Conservation (phyloP, 2,329 filamentous ascomycete species). For the Lasiodiplodia theobromae region DNA sequence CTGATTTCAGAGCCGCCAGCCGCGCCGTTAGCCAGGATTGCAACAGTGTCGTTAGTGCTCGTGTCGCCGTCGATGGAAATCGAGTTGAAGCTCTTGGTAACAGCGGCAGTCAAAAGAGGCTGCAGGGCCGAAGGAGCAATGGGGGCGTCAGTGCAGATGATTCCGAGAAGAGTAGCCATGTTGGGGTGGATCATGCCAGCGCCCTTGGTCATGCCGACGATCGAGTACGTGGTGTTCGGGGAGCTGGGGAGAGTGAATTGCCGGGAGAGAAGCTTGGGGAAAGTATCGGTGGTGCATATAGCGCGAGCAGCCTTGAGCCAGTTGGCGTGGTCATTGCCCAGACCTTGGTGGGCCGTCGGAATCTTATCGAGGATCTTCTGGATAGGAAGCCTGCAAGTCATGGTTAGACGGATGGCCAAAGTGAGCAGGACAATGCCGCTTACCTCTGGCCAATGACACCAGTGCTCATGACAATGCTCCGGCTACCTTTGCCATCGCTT, state of each 20-base stretch:
- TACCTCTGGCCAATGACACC: constrained; percentile 94
- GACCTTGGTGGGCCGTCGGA: constrained; percentile 73
- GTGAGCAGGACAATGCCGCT: constrained; percentile 32
- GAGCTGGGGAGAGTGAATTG: constrained; percentile 85
- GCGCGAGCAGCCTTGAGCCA: constrained; percentile 88
- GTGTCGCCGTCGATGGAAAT: constrained; percentile 98
- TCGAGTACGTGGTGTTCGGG: constrained; percentile 75
- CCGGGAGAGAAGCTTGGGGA: constrained; percentile 90
- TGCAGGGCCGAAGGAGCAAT: constrained; percentile 73
- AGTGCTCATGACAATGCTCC: constrained; percentile 96
- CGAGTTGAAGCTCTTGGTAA: constrained; percentile 89
- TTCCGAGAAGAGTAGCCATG: constrained; percentile 93
- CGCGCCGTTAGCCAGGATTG: constrained; percentile 92
- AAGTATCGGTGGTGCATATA: constrained; percentile 98
- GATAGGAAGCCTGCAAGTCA: constrained; percentile 73
- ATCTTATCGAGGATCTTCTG: constrained; percentile 86
- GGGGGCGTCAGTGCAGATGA: constrained; percentile 90
- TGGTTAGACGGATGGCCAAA: constrained; percentile 5
- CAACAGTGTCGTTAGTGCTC: constrained; percentile 95
- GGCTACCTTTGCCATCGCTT: constrained; percentile 56
- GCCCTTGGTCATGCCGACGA: constrained; percentile 96
- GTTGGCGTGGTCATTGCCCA: constrained; percentile 79
- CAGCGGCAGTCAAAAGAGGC: constrained; percentile 73
- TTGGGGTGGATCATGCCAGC: constrained; percentile 99
- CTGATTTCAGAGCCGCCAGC: constrained; percentile 74